These are phyloP conservation scores for Trichosporon sp. DNA, from an alignment of 1,284 basidiomycete species.

Conservation along the genomic window DNA sequence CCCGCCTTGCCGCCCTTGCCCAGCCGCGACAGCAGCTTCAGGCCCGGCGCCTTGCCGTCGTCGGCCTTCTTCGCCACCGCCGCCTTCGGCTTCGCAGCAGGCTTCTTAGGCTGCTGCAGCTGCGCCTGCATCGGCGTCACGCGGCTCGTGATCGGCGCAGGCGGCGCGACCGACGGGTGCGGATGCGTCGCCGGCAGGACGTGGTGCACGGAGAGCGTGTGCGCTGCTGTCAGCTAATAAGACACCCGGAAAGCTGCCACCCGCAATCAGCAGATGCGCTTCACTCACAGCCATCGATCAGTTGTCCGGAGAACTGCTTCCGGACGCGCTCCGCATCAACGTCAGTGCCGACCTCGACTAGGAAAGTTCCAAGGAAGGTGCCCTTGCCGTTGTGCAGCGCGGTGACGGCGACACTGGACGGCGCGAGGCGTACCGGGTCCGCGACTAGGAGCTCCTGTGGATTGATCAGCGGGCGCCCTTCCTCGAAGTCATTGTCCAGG, in stretches of 20 bases:
- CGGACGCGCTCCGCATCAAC: slow-evolving; percentile 40
- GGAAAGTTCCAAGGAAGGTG: slow-evolving; percentile 32
- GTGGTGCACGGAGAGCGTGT: slow-evolving; percentile 38
- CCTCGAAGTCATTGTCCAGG: background rate
- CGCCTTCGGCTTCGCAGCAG: slow-evolving; percentile 32
- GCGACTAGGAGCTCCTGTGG: slow-evolving; percentile 33
- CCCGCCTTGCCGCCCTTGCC: slow-evolving; percentile 27
- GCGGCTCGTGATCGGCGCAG: slow-evolving; percentile 11
- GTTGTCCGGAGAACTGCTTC: slow-evolving; percentile 33
- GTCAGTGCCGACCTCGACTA: slow-evolving; percentile 33
- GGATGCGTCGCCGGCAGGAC: slow-evolving; percentile 31
- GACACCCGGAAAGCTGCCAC: background rate
- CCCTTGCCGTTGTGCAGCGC: slow-evolving; percentile 27
- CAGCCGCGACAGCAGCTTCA: slow-evolving; percentile 34
- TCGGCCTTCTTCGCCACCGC: slow-evolving; percentile 18
- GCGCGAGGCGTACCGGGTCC: slow-evolving; percentile 27
- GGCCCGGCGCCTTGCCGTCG: slow-evolving; percentile 30
- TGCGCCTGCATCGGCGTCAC: slow-evolving; percentile 8
- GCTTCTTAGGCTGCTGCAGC: slow-evolving; percentile 10
- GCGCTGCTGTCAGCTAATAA: slow-evolving; percentile 23
- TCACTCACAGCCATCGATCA: slow-evolving; percentile 41
- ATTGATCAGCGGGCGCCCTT: background rate
- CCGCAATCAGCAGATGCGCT: background rate
- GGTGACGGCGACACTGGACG: slow-evolving; percentile 27
- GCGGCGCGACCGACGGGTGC: slow-evolving; percentile 19